These are phyloP conservation scores for Skeletonema menzelii DNA, from an alignment of 108 stramenopile genomes.

Conservation along the genomic window DNA sequence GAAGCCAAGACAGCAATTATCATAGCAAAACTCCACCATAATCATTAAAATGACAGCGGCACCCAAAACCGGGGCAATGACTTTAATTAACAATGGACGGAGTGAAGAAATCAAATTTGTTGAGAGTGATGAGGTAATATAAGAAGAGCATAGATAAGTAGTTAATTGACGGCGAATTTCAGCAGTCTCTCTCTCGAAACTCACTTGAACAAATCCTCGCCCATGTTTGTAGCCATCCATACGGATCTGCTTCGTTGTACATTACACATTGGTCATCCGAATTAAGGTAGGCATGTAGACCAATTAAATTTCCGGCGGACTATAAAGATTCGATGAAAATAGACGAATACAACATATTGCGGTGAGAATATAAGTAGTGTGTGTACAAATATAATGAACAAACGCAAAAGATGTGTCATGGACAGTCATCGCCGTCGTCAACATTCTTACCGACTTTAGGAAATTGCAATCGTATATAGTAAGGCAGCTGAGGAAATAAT, in stretches of 20 bases:
- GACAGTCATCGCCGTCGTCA: background rate
- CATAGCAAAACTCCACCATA: background rate
- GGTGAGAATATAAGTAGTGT: background rate
- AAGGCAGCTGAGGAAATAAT: background rate
- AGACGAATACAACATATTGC: background rate
- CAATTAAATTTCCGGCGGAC: background rate
- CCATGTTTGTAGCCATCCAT: slow-evolving; percentile 3
- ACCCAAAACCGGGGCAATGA: background rate
- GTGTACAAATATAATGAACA: background rate
- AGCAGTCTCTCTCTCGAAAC: background rate
- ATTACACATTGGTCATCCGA: background rate
- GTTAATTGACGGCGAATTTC: too few relatives aligned
- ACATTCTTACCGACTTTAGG: background rate
- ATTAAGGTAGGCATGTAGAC: background rate
- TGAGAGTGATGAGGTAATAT: background rate
- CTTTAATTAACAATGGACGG: background rate
- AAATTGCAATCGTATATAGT: background rate
- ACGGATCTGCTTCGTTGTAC: background rate
- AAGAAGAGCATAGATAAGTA: background rate
- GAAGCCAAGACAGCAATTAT: background rate
- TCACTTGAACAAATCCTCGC: background rate
- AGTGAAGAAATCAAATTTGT: background rate
- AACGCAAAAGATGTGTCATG: background rate
- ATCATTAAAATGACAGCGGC: background rate
- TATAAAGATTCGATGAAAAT: background rate